Base-by-base conservation (phyloP, 495 filamentous ascomycete species). In the Podospora didyma region DNA sequence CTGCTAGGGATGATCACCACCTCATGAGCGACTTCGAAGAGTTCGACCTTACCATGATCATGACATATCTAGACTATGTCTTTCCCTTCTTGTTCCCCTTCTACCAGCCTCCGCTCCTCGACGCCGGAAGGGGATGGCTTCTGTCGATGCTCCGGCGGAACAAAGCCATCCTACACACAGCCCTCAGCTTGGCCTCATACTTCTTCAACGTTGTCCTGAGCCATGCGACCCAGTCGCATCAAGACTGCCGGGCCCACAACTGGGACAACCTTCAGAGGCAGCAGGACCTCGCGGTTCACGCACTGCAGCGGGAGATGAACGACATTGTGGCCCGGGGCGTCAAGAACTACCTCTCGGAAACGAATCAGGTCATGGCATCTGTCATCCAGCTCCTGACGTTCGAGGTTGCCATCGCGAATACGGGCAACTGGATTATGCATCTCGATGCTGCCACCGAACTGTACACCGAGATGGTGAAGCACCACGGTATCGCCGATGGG, bases 31-130 rank as follows among this genome's bases (percentile, higher is more conserved):
- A 41, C 19, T 49, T 52, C 16, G 35, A 57, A 7, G 63, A 67
- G 34, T 28, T 19, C 4, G 70, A 73, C 16, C 54, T 69, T 6
- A 59, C 65, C 41, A 48, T 59, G 16, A 58, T 76, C 50, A 75
- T 75, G 71, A 71, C 80, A 34, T 83, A 83, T 56, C 62, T 84
- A 41, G 80, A 84, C 51, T 68, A 77, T 44, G 61, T 80, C 24
- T 63, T 81, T 42, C 79, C 80, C 3, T 82, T 80, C 51, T 63
- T 82, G 6, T 82, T 79, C 55, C 81, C 80, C 21, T 83, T 81
- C 61, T 83, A 82, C 66, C 70, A 65, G 0, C 79, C 81, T 6
- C 62, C 70, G 26, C 61, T 75, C 7, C 61, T 77, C 9, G 67
- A 79, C 56, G 74, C 73, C 17, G 80, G 80, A 12, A 66, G 72